These are phyloP conservation scores for Neurospora tetrasperma DNA, from an alignment of 495 filamentous ascomycete genomes.

Conservation along the genomic window DNA sequence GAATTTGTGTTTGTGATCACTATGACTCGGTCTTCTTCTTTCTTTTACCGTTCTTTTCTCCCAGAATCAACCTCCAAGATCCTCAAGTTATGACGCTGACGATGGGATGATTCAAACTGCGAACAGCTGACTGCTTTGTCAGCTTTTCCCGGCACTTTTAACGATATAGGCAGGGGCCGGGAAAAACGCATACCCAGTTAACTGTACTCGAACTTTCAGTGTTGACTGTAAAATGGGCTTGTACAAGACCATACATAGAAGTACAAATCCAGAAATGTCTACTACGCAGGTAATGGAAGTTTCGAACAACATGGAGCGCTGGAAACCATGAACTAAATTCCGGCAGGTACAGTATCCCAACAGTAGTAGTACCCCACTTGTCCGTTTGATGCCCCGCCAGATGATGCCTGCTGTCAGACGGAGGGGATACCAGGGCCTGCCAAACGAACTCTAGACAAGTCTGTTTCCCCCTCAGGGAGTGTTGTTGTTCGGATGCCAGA, in stretches of 20 bases:
- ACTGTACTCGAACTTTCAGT: background rate
- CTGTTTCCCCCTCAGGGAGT: background rate
- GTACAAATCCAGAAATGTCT: background rate
- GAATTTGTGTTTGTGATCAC: constrained; percentile 2
- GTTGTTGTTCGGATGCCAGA: background rate
- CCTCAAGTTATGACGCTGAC: background rate
- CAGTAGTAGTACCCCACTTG: background rate
- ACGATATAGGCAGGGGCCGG: background rate
- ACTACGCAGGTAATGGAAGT: background rate
- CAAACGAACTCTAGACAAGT: background rate
- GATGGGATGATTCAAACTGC: background rate
- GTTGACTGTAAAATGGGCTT: background rate
- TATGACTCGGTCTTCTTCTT: background rate
- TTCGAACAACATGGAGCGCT: background rate
- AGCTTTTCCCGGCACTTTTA: background rate
- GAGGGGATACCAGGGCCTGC: background rate
- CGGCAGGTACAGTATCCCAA: background rate
- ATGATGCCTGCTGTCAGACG: background rate
- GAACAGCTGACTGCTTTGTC: background rate
- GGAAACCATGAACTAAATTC: background rate
- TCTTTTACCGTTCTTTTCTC: background rate
- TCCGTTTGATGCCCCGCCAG: background rate
- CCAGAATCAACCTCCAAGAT: background rate
- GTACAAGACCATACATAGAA: background rate
- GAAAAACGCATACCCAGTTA: background rate